Conservation (phyloP, 306 rosid species). For the Dalbergia oliveri region DNA sequence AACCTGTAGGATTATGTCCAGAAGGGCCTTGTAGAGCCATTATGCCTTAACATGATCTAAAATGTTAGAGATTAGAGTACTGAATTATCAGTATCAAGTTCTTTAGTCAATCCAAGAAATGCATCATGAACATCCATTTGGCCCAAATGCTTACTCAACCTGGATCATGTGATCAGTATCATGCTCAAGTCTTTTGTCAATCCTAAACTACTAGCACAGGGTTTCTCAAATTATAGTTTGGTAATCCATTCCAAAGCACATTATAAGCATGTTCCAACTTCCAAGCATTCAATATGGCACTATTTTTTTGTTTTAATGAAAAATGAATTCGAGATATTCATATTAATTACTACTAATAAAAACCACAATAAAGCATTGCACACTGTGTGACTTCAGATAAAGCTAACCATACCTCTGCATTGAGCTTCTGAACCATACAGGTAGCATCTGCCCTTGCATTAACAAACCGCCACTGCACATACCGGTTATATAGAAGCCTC, state of each 20-base stretch:
- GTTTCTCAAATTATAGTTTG: conserved; percentile 27
- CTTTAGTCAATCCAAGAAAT: too few relatives aligned
- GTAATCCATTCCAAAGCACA: conserved; percentile 28
- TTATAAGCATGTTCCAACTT: background rate
- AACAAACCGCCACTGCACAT: conserved; percentile 95
- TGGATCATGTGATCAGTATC: too few relatives aligned
- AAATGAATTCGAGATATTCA: background rate
- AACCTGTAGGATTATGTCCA: too few relatives aligned
- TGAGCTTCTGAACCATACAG: conserved; percentile 80
- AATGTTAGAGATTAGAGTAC: too few relatives aligned
- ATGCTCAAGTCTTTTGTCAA: too few relatives aligned
- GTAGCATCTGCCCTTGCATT: conserved; percentile 97
- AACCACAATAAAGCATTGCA: background rate
- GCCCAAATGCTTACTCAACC: too few relatives aligned
- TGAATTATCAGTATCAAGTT: too few relatives aligned
- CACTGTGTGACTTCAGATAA: background rate
- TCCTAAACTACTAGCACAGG: background rate
- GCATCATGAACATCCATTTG: too few relatives aligned
- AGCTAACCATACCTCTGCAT: conserved; percentile 80
- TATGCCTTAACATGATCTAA: too few relatives aligned
- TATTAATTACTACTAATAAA: conserved; percentile 27
- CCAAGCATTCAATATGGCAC: conserved; percentile 9
- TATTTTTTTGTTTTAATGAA: background rate
- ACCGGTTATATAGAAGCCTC: conserved; percentile 91
- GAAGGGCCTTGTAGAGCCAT: too few relatives aligned